These are phyloP conservation scores for Xylaria sp. DNA, from an alignment of 2,329 filamentous ascomycete species.

Conservation along the genomic window DNA sequence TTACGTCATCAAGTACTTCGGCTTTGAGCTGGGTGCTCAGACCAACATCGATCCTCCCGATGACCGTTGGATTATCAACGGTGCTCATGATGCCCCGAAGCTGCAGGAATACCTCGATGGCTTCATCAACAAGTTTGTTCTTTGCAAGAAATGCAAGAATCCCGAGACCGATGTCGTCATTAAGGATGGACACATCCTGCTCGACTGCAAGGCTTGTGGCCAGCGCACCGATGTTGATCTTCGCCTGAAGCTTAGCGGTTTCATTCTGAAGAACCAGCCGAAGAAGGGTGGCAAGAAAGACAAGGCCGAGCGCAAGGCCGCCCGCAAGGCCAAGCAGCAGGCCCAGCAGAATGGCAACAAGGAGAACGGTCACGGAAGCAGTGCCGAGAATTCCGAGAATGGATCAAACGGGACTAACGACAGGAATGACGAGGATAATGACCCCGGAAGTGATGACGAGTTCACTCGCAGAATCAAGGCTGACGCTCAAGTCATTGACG, in stretches of 20 bases:
- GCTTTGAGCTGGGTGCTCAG: constrained; percentile 97
- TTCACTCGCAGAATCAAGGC: constrained; percentile 81
- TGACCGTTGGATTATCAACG: constrained; percentile 99
- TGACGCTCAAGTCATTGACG: constrained; percentile 51
- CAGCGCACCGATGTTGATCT: constrained; percentile 89
- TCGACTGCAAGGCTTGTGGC: constrained; percentile 99
- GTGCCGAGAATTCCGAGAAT: constrained; percentile 66
- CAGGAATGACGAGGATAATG: constrained; percentile 57
- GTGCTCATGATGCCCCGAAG: constrained; percentile 91
- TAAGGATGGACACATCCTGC: constrained; percentile 87
- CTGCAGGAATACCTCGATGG: constrained; percentile 97
- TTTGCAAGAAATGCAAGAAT: constrained; percentile 99
- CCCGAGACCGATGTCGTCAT: constrained; percentile 95
- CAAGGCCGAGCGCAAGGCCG: constrained; percentile 85
- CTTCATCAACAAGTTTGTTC: constrained; percentile 98
- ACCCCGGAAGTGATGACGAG: constrained; percentile 87
- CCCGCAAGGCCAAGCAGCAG: constrained; percentile 84
- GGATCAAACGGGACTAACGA: constrained; percentile 57
- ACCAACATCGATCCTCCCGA: constrained; percentile 97
- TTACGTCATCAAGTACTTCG: constrained; percentile 99
- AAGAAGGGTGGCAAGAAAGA: constrained; percentile 94
- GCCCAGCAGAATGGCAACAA: constrained; percentile 62
- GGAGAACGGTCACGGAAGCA: constrained; percentile 56
- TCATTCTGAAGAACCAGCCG: constrained; percentile 94
- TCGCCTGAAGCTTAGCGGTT: constrained; percentile 93